Percentiles rank a stretch among this genome's conserved stretches.
Conservation (phyloP, 208 protist genomes). For the Leptomonas seymouri region DNA sequence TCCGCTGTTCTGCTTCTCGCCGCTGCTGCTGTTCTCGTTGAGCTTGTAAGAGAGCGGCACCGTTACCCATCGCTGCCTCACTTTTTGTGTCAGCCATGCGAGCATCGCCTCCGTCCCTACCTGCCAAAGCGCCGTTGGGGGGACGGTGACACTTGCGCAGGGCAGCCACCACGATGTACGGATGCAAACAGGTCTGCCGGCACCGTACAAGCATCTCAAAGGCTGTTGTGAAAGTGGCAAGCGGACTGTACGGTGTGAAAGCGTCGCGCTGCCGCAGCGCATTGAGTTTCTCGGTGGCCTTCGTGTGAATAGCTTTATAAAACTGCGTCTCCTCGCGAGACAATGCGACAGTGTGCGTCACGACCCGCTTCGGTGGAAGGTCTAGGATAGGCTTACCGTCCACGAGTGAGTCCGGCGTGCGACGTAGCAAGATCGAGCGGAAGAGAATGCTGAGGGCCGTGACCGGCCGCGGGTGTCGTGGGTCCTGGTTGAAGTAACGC, state of each 20-base stretch:
- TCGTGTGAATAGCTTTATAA: conserved; percentile 52
- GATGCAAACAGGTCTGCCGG: conserved; percentile 84
- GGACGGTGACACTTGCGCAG: conserved; percentile 39
- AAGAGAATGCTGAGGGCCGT: conserved; percentile 62
- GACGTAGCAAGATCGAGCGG: conserved; percentile 58
- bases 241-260: conserved; percentile 14
- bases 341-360: conserved; percentile 37
- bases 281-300: conserved; percentile 55
- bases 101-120: neutral
- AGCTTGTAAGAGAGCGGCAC: neutral
- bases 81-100: neutral
- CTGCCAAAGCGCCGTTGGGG: neutral
- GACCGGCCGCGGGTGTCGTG: conserved; percentile 47
- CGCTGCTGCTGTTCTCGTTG: conserved; percentile 7
- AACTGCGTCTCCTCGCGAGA: conserved; percentile 48
- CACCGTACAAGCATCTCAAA: conserved; percentile 90
- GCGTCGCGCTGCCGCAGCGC: conserved; percentile 22
- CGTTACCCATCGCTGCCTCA: neutral
- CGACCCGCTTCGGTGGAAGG: conserved; percentile 45
- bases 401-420: conserved; percentile 55
- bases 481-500: conserved; percentile 47
- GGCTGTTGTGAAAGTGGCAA: conserved; percentile 57
- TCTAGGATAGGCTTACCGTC: conserved; percentile 49
- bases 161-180: conserved; percentile 77
- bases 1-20: conserved; percentile 16